Base-by-base conservation (phyloP, 371 early-diverging fungal genomes). In the Vairimorpha ceranae region DNA sequence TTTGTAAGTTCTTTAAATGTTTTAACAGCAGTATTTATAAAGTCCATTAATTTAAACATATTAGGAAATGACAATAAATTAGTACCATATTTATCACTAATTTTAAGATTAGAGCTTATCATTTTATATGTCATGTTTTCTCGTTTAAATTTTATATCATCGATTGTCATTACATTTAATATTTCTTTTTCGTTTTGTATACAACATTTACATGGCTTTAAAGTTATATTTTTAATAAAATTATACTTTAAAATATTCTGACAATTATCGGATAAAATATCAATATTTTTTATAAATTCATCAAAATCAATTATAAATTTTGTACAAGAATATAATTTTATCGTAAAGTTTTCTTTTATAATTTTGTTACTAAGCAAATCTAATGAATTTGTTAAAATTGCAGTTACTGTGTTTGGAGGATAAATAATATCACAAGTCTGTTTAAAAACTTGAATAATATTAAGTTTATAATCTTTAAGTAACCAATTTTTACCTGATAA, bases 401-500 rank as follows among this genome's bases (percentile, higher is more conserved):
- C 52, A 19, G 33, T 48, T 19, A 48, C n/a, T 10, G 61, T 32
- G 17, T 38, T 45, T 30, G 30, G 23, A 38, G 19, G 21, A 2
- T 46, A 35, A 46, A 51, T 35, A 29, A 60, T 60, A 23, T 60
- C 45, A 33, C 17, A 10, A 19, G 12, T 25, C 2, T 52, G 19
- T 14, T 43, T 52, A 27, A 71, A 36, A 10, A 32, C 45, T 61
- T 43, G 36, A 33, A 41, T 36, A 33, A 54, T 17, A 30, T 36
- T 59, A 27, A 60, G n/a, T 8, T 32, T 58, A 15, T 35, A 60
- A 38, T 69, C 45, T 35, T 36, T 38, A 2, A 69, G 23, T 30
- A 68, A 6, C 41, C 51, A 58, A 21, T 35, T 64, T 33, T 75
- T 75, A 15, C 75, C 75, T 33, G 33, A 35, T 41, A 68, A 41